Conservation (phyloP, 2,329 filamentous ascomycete species). For the Stachybotrys elegans region DNA sequence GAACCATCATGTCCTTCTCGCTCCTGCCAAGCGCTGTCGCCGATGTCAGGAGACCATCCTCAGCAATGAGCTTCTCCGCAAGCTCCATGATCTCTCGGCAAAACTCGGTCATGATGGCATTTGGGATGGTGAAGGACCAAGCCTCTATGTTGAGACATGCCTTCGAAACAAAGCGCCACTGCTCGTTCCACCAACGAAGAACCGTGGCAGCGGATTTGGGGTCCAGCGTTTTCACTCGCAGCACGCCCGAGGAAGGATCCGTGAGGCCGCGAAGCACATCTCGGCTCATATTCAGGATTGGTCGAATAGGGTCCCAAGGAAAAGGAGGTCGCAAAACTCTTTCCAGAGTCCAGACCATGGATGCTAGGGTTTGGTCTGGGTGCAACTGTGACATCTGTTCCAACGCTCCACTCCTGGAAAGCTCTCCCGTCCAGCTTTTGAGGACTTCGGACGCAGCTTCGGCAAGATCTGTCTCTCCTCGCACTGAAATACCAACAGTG, state of each 20-base stretch:
- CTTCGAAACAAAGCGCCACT: conserved; percentile 77
- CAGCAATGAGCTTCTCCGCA: conserved; percentile 76
- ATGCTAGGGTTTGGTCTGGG: conserved; percentile 33
- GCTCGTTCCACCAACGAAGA: conserved; percentile 73
- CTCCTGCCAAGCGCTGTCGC: conserved; percentile 38
- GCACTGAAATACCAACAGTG: conserved; percentile 74
- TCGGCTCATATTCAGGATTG: conserved; percentile 51
- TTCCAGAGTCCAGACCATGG: conserved; percentile 38
- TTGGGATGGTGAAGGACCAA: conserved; percentile 76
- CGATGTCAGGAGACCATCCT: conserved; percentile 78
- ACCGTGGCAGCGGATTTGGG: conserved; percentile 60
- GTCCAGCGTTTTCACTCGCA: conserved; percentile 51
- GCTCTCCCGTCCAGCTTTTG: conserved; percentile 72
- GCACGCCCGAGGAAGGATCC: conserved; percentile 50
- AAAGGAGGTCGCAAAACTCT: conserved; percentile 26
- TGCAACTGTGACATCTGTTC: conserved; percentile 34
- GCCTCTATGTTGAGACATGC: conserved; percentile 78
- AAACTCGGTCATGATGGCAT: conserved; percentile 79
- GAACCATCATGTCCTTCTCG: conserved; percentile 33
- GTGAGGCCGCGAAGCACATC: conserved; percentile 53
- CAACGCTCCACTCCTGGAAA: conserved; percentile 35
- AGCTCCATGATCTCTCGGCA: conserved; percentile 94
- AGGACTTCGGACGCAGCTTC: conserved; percentile 77
- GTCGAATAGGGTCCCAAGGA: conserved; percentile 54
- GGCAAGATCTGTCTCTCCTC: conserved; percentile 72